A percentile compares a stretch with the other conserved stretches of the same genome.
Conservation (phyloP, 148 eudicot genomes). For the Dianthus caryophyllus region DNA sequence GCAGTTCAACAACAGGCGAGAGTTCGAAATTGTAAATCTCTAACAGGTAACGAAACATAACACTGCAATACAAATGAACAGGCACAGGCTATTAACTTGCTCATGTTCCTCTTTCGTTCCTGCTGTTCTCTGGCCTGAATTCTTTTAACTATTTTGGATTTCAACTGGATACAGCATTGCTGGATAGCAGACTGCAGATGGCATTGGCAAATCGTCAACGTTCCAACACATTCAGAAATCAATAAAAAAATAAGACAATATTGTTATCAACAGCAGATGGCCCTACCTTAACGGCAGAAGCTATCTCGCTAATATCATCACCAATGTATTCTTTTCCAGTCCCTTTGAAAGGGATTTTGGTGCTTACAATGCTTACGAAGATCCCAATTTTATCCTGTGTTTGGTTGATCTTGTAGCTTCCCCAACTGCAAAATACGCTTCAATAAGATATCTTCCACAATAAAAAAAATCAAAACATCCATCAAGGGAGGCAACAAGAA, state of each 20-base stretch:
- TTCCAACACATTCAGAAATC: background rate
- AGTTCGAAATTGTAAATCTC: constrained; percentile 2
- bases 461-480: background rate
- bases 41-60: background rate
- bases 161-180: constrained; percentile 90
- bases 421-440: constrained; percentile 63
- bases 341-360: constrained; percentile 97
- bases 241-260: background rate
- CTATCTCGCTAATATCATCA: constrained; percentile 95
- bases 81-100: constrained; percentile 52
- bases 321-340: constrained; percentile 99
- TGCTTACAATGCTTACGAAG: constrained; percentile 98
- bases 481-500: constrained; percentile 10
- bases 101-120: constrained; percentile 91
- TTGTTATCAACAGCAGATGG: background rate
- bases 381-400: constrained; percentile 94
- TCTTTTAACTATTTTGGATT: constrained; percentile 84
- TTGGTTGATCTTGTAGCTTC: constrained; percentile 91
- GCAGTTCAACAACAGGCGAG: constrained; percentile 5
- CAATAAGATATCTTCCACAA: constrained; percentile 27
- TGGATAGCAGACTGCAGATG: constrained; percentile 67
- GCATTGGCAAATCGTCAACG: background rate
- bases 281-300: constrained; percentile 87
- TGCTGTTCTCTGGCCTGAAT: constrained; percentile 98
- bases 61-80: background rate